Evolutionary conservation across 2,329 filamentous ascomycete genomes (phyloP), one percentile per base, ranked within the genome.

Genomic region (Zymoseptoria ardabiliae): DNA sequence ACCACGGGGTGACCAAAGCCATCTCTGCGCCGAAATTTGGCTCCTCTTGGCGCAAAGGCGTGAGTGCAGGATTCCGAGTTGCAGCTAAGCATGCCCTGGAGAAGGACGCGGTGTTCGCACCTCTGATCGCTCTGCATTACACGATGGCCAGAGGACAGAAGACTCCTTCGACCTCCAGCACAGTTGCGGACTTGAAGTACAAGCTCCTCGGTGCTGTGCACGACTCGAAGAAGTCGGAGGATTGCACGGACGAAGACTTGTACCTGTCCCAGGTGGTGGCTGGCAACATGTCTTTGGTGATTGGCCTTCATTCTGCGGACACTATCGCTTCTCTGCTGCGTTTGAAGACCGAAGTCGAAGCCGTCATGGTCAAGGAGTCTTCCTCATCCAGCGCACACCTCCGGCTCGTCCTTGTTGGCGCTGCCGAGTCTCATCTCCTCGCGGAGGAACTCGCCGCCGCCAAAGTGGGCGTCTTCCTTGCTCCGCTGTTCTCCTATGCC

Each of bases 261-360:
- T 61, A 58, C 17, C 59, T 71, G 2, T 19, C 53, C 7, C 51
- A 77, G 65, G 85, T 87, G 0, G 74, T 87, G 2, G 68, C 74
- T 2, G 85, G 82, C 21, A 72, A 79, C 2, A 67, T 81, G 1
- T 78, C 84, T 0, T 76, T 89, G 0, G 82, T 81, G 3, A 68
- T 88, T 10, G 83, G 79, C 0, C 81, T 81, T 10, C 82, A 88
- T 67, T 85, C 81, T 61, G 85, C 85, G 6, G 85, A 88, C 65
- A 78, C 78, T 20, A 87, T 88, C 61, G 81, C 83, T 2, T 73
- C 83, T 0, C 70, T 84, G 1, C 75, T 89, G n/a, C 75, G 76
- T 22, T 73, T 88, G 62, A 88, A 88, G 72, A 66, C 71, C 3
- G 76, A 79, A 2, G 75, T 88, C 8, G 84, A 88, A 54, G 63